Evolutionary conservation across 1,139 yeast species (phyloP).

Genomic region (Candida albicans): DNA sequence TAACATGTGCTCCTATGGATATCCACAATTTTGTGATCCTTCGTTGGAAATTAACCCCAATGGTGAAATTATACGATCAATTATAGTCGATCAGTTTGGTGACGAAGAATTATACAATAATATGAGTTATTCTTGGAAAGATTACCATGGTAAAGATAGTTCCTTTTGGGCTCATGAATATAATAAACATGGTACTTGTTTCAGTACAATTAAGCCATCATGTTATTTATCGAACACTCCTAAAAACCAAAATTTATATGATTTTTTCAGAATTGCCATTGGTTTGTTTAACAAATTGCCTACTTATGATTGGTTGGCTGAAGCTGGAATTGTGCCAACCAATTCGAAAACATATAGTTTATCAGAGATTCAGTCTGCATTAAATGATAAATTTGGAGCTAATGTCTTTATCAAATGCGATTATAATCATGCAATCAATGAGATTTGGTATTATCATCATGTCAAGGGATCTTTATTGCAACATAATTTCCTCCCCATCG

Average conservation of each 20-base stretch:
- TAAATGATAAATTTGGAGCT: slow-evolving; percentile 57
- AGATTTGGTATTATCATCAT: slow-evolving; percentile 88
- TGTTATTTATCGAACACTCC: slow-evolving; percentile 48
- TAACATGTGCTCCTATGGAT: slow-evolving; percentile 39
- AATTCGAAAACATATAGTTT: slow-evolving; percentile 60
- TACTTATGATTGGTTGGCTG: slow-evolving; percentile 65
- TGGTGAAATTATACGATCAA: slow-evolving; percentile 44
- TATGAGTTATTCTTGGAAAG: slow-evolving; percentile 74
- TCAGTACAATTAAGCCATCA: slow-evolving; percentile 69
- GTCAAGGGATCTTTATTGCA: slow-evolving; percentile 70
- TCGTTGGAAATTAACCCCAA: slow-evolving; percentile 44
- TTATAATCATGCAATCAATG: slow-evolving; percentile 64
- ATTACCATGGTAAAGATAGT: slow-evolving; percentile 70
- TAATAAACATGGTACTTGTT: slow-evolving; percentile 94
- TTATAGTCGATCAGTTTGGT: slow-evolving; percentile 49
- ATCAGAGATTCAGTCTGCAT: slow-evolving; percentile 62
- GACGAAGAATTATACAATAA: slow-evolving; percentile 53
- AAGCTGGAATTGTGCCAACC: slow-evolving; percentile 72
- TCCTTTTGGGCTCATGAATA: slow-evolving; percentile 89
- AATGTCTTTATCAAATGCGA: slow-evolving; percentile 70
- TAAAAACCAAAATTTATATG: slow-evolving; percentile 64
- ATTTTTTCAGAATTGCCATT: slow-evolving; percentile 70
- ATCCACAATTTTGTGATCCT: slow-evolving; percentile 65
- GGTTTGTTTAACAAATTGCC: slow-evolving; percentile 64
- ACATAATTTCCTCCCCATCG: slow-evolving; percentile 67